Base-by-base conservation (phyloP, 2,329 filamentous ascomycete genomes). In the Sporothrix phasma region DNA sequence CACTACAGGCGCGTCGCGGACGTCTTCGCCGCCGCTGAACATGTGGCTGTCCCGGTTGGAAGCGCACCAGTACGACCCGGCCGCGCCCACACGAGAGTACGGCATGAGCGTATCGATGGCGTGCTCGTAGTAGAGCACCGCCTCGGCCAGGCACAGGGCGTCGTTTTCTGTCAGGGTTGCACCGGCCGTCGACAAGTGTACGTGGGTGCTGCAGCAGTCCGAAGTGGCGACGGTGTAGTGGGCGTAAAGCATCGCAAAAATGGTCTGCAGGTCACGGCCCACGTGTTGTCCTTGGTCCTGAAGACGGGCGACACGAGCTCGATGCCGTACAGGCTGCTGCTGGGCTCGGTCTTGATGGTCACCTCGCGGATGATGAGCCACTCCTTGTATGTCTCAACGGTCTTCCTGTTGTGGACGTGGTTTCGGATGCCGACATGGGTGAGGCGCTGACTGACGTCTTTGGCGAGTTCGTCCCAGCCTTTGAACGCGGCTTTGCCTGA, bases 361-460 rank as follows among this genome's bases (percentile, higher is more conserved):
- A 76, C 70, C 59, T 77, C 75, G 13, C 69, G 73, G 4, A 73
- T 70, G 43, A 77, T 72, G 34, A 73, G 75, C 74, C 75, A 77
- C 59, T 75, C 72, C 46, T 66, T 61, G 67, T 76, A 77, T 47
- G 72, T 72, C 34, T 71, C 72, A 3, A 65, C 51, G 3, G 70
- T 68, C 60, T 72, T 72, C 3, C 73, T 70, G 61, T 72, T 72
- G 19, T 56, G 51, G 64, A 76, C 65, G 47, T 75, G 74, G 66
- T 75, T 76, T 43, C 58, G 41, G 26, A 77, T 70, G 1, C 73
- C 73, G 11, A 71, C 73, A 41, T 71, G 70, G 19, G 34, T 8
- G 6, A 77, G 72, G 13, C 69, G 68, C 64, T 69, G 67, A 69
- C 72, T 73, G 22, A 76, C 68, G 29, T 76, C 73, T 11, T 72